phyloP scores from a whole-genome alignment of 208 protist genomes.

The Sergeia podlipaevii region DNA sequence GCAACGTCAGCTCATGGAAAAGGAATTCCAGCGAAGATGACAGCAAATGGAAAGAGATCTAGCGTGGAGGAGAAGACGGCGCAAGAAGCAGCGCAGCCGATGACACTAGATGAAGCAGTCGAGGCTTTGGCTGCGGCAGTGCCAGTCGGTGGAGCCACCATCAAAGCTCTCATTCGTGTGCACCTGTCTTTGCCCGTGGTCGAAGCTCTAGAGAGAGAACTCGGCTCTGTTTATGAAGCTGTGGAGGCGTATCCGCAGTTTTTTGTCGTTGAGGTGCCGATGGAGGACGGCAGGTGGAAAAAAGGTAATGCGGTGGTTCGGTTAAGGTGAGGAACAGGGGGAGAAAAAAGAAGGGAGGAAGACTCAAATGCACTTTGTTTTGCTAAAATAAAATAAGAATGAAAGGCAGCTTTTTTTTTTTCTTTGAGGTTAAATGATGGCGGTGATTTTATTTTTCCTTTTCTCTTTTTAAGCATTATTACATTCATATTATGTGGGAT shows the following conservation, averaged over 20 bases:
- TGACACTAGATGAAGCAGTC: slow-evolving; percentile 70
- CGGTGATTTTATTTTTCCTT: slow-evolving; percentile 8
- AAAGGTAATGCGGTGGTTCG: too few species aligned
- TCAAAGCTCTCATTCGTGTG: slow-evolving; percentile 38
- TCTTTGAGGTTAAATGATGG: slow-evolving; percentile 4
- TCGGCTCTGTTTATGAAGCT: slow-evolving; percentile 42
- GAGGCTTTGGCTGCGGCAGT: slow-evolving; percentile 53
- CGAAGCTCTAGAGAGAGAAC: slow-evolving; percentile 42
- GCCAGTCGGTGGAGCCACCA: slow-evolving; percentile 54
- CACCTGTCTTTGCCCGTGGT: slow-evolving; percentile 28
- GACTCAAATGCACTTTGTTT: too few species aligned
- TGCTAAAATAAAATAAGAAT: too few species aligned
- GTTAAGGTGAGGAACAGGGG: too few species aligned
- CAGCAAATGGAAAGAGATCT: too few species aligned
- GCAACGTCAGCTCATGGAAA: too few species aligned
- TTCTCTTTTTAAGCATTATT: neutral
- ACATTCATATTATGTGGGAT: too few species aligned
- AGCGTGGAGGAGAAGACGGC: too few species aligned
- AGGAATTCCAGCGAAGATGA: neutral
- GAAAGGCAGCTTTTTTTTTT: slow-evolving; percentile 1
- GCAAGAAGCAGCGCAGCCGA: slow-evolving; percentile 9
- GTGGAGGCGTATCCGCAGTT: slow-evolving; percentile 67
- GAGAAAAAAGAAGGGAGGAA: too few species aligned
- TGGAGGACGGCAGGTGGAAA: too few species aligned
- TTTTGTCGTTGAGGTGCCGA: slow-evolving; percentile 30